Conservation (phyloP, 352 stramenopile species). For the Achlya hypogyna region DNA sequence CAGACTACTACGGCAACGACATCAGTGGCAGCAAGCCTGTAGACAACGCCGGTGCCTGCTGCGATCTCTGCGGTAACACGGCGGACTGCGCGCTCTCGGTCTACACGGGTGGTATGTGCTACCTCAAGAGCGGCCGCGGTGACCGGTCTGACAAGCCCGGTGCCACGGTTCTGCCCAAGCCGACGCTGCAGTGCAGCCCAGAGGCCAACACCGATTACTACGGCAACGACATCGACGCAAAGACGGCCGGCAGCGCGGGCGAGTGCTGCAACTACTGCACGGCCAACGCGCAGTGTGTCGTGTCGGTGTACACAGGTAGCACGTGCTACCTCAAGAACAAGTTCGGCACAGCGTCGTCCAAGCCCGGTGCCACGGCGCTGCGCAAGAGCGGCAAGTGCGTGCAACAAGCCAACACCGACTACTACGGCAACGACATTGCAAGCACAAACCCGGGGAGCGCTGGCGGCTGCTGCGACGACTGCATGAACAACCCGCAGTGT, state of each 20-base stretch:
- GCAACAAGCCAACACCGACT: slow-evolving; percentile 13
- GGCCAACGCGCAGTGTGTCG: slow-evolving; percentile 13
- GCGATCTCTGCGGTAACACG: background rate
- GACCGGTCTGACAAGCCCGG: background rate
- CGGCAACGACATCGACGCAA: slow-evolving; percentile 3
- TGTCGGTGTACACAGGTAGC: background rate
- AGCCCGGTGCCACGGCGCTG: background rate
- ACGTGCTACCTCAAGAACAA: slow-evolving; percentile 17
- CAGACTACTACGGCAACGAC: background rate
- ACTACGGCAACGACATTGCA: slow-evolving; percentile 16
- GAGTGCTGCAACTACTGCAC: slow-evolving; percentile 11
- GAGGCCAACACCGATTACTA: slow-evolving; percentile 15
- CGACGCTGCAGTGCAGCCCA: background rate
- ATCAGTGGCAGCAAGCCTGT: background rate
- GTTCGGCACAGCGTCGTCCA: background rate
- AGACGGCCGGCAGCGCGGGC: background rate
- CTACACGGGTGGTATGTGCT: slow-evolving; percentile 2
- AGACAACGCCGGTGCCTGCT: background rate
- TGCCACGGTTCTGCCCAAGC: background rate
- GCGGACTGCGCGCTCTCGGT: background rate
- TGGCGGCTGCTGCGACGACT: slow-evolving; percentile 10
- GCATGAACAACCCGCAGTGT: background rate
- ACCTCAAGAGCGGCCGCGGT: background rate
- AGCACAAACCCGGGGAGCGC: background rate
- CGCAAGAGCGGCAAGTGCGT: background rate